A percentile compares a stretch with the other conserved stretches of the same genome.
Conservation (phyloP, 2,329 filamentous ascomycete species). For the Fusarium compactum region DNA sequence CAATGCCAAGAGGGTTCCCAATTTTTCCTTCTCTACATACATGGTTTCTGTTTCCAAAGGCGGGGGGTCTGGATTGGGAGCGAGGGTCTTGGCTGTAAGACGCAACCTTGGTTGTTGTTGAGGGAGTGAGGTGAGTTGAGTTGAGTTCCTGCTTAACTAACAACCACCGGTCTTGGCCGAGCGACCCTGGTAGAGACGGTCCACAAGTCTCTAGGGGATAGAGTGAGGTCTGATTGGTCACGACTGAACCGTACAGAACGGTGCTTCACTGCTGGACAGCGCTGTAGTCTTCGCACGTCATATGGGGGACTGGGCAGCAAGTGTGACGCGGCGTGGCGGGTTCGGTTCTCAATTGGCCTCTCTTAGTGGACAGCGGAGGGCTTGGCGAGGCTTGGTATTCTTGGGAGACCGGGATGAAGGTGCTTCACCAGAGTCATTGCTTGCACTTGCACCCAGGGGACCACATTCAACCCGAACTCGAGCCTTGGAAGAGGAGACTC, state of each 20-base stretch:
- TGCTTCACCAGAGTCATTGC: constrained; percentile 23
- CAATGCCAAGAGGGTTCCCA: constrained; percentile 43
- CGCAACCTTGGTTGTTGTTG: constrained; percentile 40
- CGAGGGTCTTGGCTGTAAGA: constrained; percentile 43
- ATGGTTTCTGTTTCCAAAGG: constrained; percentile 38
- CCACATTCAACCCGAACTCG: constrained; percentile 29
- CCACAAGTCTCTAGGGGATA: constrained; percentile 9
- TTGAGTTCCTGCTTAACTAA: background rate
- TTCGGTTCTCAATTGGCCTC: constrained; percentile 40
- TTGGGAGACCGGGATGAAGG: constrained; percentile 35
- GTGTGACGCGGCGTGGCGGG: constrained; percentile 47
- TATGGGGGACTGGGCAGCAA: constrained; percentile 33
- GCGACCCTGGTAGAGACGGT: constrained; percentile 27
- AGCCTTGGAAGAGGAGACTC: constrained; percentile 30
- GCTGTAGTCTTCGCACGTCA: constrained; percentile 41
- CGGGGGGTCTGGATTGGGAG: constrained; percentile 42
- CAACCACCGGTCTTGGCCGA: constrained; percentile 33
- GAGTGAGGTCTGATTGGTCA: constrained; percentile 23
- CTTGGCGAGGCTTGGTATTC: constrained; percentile 40
- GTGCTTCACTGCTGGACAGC: constrained; percentile 25
- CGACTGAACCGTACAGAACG: constrained; percentile 28
- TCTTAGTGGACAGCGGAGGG: constrained; percentile 26
- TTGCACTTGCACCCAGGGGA: constrained; percentile 3
- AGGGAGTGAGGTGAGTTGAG: background rate
- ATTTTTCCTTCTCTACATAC: constrained; percentile 43